These are phyloP conservation scores for Ailanthus altissimus DNA, from an alignment of 345 rosid genomes.

Conservation along the genomic window DNA sequence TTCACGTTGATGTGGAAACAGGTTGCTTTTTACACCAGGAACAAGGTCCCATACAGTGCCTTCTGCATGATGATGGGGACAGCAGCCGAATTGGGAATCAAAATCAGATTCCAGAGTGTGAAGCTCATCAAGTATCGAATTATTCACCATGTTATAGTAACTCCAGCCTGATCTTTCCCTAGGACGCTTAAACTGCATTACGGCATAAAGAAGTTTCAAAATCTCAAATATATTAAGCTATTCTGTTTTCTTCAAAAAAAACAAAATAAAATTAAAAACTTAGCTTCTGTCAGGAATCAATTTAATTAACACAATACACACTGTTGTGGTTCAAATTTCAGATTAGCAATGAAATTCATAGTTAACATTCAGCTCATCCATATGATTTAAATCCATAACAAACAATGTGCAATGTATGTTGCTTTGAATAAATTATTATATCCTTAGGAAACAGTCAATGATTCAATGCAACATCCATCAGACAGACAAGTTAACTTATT, in stretches of 20 bases:
- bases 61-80: conserved; percentile 9
- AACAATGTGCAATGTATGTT: neutral
- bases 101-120: conserved; percentile 12
- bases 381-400: neutral
- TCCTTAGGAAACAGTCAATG: neutral
- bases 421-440: neutral
- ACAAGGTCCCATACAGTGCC: conserved; percentile 75
- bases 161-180: conserved; percentile 27
- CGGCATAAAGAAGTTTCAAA: conserved; percentile 21
- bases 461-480: neutral
- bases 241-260: neutral
- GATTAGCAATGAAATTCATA: neutral
- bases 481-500: neutral
- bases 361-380: neutral
- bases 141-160: conserved; percentile 13
- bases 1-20: conserved; percentile 74
- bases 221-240: conserved; percentile 14
- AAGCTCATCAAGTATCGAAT: conserved; percentile 20
- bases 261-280: neutral
- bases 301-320: neutral
- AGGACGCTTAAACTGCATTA: conserved; percentile 25
- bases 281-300: neutral
- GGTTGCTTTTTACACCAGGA: conserved; percentile 46
- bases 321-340: neutral
- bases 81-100: conserved; percentile 8